These are phyloP conservation scores for Candida khao-thaluensis DNA, from an alignment of 805 yeast species.

Conservation along the genomic window DNA sequence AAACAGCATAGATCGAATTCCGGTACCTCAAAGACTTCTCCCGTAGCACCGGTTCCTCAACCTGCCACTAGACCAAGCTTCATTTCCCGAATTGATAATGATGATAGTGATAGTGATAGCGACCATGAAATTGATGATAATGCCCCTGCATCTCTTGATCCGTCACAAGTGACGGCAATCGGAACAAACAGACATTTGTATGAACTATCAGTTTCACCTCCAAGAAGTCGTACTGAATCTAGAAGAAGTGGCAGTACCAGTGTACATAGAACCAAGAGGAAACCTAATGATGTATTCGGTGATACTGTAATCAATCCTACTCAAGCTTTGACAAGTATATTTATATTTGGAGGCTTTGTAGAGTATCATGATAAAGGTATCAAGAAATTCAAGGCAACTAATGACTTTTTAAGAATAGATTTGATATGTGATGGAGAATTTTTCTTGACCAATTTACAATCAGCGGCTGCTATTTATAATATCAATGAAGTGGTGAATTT, in stretches of 20 bases:
- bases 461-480: slow-evolving; percentile 19
- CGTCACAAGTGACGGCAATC: background rate
- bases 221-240: slow-evolving; percentile 1
- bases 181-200: background rate
- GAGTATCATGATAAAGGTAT: slow-evolving; percentile 9
- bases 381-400: slow-evolving; percentile 27
- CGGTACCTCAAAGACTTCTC: slow-evolving; percentile 18
- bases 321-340: slow-evolving; percentile 26
- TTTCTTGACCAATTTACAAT: slow-evolving; percentile 11
- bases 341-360: slow-evolving; percentile 41
- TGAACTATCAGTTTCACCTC: background rate
- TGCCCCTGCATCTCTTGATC: background rate
- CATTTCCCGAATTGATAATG: slow-evolving; percentile 3
- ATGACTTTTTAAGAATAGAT: slow-evolving; percentile 37
- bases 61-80: slow-evolving; percentile 8
- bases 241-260: background rate
- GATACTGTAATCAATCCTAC: slow-evolving; percentile 18
- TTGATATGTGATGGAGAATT: slow-evolving; percentile 21
- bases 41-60: slow-evolving; percentile 22
- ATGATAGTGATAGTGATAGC: background rate
- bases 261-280: background rate
- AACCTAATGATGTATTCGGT: slow-evolving; percentile 14
- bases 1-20: slow-evolving; percentile 33
- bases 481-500: slow-evolving; percentile 15
- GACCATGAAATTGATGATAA: slow-evolving; percentile 5